A percentile compares a stretch with the other conserved stretches of the same genome.
Conservation (phyloP, 2,329 filamentous ascomycete species). For the Diaporthe ampelina region DNA sequence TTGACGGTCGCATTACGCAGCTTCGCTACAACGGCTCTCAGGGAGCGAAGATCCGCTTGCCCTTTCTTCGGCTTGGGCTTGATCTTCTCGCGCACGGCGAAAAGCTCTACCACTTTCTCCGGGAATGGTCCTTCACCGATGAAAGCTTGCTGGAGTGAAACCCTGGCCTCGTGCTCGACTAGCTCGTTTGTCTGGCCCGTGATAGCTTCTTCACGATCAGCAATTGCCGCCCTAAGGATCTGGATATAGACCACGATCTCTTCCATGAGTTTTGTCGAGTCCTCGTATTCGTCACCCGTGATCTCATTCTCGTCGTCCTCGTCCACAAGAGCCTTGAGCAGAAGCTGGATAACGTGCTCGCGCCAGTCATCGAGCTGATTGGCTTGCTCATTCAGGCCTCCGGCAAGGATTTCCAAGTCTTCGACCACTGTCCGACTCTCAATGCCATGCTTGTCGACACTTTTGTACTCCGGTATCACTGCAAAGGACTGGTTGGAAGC, state of each 20-base stretch:
- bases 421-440: constrained; percentile 78
- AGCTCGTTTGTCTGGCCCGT: constrained; percentile 84
- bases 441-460: constrained; percentile 72
- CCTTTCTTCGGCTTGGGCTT: constrained; percentile 54
- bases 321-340: constrained; percentile 84
- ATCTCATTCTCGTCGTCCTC: constrained; percentile 77
- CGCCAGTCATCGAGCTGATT: constrained; percentile 81
- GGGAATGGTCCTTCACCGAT: constrained; percentile 79
- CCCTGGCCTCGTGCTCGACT: constrained; percentile 78
- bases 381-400: constrained; percentile 79
- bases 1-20: constrained; percentile 74
- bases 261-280: constrained; percentile 89
- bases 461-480: constrained; percentile 72
- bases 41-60: constrained; percentile 65
- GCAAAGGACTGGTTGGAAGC: constrained; percentile 69
- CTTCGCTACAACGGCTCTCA: constrained; percentile 79
- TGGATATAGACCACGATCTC: constrained; percentile 90
- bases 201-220: constrained; percentile 83
- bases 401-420: constrained; percentile 74
- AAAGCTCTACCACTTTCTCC: constrained; percentile 68
- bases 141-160: constrained; percentile 71
- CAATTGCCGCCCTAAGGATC: constrained; percentile 79
- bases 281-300: constrained; percentile 91
- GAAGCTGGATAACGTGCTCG: constrained; percentile 77
- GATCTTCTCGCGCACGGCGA: constrained; percentile 60